These are phyloP conservation scores for Dactylonectria estremocensis DNA, from an alignment of 2,329 filamentous ascomycete genomes.

Conservation along the genomic window DNA sequence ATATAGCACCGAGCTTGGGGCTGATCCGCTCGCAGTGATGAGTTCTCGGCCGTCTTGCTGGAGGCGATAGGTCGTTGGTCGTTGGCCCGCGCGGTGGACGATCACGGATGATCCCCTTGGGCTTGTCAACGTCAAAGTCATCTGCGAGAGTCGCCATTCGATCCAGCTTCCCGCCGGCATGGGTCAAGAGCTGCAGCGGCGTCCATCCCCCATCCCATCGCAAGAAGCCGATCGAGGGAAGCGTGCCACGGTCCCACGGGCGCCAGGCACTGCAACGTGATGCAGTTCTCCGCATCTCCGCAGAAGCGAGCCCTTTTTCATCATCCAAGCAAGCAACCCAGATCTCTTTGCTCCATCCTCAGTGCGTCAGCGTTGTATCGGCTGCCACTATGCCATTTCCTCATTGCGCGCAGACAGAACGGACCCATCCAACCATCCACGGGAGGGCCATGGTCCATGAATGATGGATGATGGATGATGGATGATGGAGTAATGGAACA, in stretches of 20 bases:
- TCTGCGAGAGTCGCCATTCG: not conserved
- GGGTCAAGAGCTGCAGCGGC: not conserved
- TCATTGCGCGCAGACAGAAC: constrained; percentile 9
- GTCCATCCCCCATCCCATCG: not conserved
- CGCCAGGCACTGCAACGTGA: not conserved
- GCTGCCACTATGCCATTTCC: not conserved
- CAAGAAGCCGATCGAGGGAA: not conserved
- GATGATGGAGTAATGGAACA: not conserved
- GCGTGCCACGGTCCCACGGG: not conserved
- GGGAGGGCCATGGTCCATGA: not conserved
- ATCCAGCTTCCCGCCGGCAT: not conserved
- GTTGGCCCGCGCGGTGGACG: not conserved
- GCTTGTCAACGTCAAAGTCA: not conserved
- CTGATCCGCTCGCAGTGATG: not conserved
- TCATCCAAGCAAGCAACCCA: not conserved
- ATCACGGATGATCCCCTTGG: constrained; percentile 24
- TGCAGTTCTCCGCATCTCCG: constrained; percentile 1
- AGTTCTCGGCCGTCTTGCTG: constrained; percentile 2
- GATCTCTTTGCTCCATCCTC: constrained; percentile 6
- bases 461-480: not conserved
- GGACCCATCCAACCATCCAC: constrained; percentile 10
- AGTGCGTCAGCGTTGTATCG: not conserved
- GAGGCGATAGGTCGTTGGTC: not conserved
- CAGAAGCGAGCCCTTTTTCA: constrained; percentile 1
- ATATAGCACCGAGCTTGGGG: not conserved